Evolutionary conservation across 768 basidiomycete genomes (phyloP), one percentile per base, ranked within the genome.

Genomic region (Pleurotus pulmonarius): DNA sequence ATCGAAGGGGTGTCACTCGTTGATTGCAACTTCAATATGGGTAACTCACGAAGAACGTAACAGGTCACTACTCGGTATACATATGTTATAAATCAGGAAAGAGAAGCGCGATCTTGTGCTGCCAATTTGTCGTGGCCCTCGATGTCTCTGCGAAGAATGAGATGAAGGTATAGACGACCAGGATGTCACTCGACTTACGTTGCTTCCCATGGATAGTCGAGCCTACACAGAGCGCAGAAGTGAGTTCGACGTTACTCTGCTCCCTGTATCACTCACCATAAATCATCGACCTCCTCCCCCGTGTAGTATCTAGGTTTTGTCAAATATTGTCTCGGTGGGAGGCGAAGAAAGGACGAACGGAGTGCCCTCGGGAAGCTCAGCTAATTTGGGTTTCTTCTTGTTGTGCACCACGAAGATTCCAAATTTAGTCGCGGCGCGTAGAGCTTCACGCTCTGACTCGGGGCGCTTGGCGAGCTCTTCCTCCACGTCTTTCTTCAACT

Each of bases 321-420:
- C 20, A 26, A 15, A 26, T 13, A 11, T 11, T 22, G 5, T 15
- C 16, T 34, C 4, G 41, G 25, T 12, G 3, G 16, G 25, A 41
- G n/a, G 22, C 55, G 34, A 38, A 47, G 39, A 12, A 26, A 29
- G 41, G 41, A 56, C 49, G 41, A 47, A 92, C 89, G 79, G 81
- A 24, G 79, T 76, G 57, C 83, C 82, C 1, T 75, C 62, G 2
- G 94, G 90, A 38, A 99, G 73, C 45, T 83, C 72, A 24, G 85
- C 94, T 37, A 86, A 67, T 74, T 99, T 99, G 29, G 78, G 75
- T 73, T 98, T 98, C 59, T 85, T 76, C 75, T 98, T 98, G 77
- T 94, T 92, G 72, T 94, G 91, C 22, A 95, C 92, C 46, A 98
- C 96, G 65, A 98, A 99, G 60, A 98, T 77, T 1, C 83, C 95